A percentile compares a stretch with the other conserved stretches of the same genome.
Conservation (phyloP, 306 rosid species). For the Lithocarpus polystachyus region DNA sequence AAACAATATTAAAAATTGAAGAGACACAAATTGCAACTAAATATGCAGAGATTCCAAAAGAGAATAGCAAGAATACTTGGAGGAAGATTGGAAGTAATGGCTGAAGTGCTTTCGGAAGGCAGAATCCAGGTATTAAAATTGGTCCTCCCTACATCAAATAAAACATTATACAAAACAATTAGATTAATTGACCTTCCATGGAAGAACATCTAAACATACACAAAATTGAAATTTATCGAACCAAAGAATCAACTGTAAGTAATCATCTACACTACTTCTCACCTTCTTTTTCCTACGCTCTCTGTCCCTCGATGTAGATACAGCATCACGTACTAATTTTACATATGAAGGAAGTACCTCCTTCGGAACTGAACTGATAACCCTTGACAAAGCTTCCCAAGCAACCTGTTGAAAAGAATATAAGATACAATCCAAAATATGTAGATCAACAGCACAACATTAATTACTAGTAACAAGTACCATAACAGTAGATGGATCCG, state of each 20-base stretch:
- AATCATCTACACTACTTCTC: constrained; percentile 15
- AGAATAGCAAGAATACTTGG: constrained; percentile 51
- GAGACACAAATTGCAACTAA: neutral
- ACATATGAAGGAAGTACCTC: constrained; percentile 87
- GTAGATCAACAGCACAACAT: constrained; percentile 16
- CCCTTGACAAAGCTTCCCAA: constrained; percentile 93
- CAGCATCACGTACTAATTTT: constrained; percentile 95
- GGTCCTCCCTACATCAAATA: constrained; percentile 80
- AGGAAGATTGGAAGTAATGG: constrained; percentile 94
- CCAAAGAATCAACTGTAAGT: neutral
- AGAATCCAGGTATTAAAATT: constrained; percentile 84
- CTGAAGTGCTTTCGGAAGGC: constrained; percentile 95
- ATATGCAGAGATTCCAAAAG: constrained; percentile 14
- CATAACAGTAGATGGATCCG: constrained; percentile 73
- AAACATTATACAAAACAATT: constrained; percentile 1
- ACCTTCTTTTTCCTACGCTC: constrained; percentile 98
- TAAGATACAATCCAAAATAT: constrained; percentile 12
- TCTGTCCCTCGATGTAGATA: constrained; percentile 88
- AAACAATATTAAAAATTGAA: neutral
- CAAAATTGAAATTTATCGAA: neutral
- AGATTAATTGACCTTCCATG: neutral
- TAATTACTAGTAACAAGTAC: constrained; percentile 42
- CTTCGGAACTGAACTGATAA: constrained; percentile 77
- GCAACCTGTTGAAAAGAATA: constrained; percentile 50
- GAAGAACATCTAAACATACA: neutral